These are phyloP conservation scores for Cercophora samala DNA, from an alignment of 495 filamentous ascomycete species.

Conservation along the genomic window DNA sequence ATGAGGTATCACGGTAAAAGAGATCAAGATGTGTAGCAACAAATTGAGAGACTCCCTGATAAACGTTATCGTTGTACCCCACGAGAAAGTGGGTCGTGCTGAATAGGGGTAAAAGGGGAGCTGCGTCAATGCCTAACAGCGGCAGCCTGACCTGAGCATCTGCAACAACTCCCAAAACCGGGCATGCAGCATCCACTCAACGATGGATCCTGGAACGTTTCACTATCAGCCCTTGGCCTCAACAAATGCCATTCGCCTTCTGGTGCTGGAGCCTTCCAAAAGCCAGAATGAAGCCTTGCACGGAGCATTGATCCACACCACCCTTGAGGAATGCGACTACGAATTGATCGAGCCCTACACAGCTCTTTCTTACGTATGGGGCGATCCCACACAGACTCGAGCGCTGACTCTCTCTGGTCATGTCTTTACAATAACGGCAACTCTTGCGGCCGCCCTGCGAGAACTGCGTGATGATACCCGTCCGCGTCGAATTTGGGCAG, in stretches of 20 bases:
- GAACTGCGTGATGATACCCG: conserved; percentile 13
- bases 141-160: too few species aligned
- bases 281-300: background rate
- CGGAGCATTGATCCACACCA: conserved; percentile 4
- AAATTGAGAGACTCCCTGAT: too few species aligned
- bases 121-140: too few species aligned
- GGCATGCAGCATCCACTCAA: too few species aligned
- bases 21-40: too few species aligned
- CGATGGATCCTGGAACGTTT: background rate
- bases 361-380: conserved; percentile 16
- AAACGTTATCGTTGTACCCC: too few species aligned
- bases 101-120: too few species aligned
- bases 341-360: conserved; percentile 15
- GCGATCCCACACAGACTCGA: conserved; percentile 5
- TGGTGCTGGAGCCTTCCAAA: background rate
- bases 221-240: background rate
- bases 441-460: conserved; percentile 6
- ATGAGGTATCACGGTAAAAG: too few species aligned
- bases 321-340: conserved; percentile 8
- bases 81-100: too few species aligned
- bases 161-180: too few species aligned
- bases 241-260: background rate
- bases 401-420: conserved; percentile 1
- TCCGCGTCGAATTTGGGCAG: conserved; percentile 5
- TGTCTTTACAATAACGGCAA: conserved; percentile 1